phyloP scores from a whole-genome alignment of 2,329 filamentous ascomycete species.

The Neonectria faginata region DNA sequence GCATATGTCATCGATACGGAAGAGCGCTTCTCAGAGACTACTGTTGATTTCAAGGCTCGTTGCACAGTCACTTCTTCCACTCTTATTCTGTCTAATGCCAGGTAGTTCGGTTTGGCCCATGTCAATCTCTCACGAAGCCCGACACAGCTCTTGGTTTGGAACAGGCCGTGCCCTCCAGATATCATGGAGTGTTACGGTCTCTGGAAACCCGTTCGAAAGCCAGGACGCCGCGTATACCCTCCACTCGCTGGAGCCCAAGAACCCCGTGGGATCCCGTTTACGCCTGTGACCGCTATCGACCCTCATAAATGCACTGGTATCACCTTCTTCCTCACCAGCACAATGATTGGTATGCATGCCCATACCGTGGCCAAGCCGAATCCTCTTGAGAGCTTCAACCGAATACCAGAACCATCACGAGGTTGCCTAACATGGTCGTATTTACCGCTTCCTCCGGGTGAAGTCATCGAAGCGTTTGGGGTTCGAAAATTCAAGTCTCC shows the following conservation, averaged over 20 bases:
- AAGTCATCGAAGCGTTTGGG: constrained; percentile 6
- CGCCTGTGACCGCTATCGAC: background rate
- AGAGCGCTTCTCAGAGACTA: constrained; percentile 1
- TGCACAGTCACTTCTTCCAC: background rate
- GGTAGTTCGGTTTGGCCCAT: constrained; percentile 3
- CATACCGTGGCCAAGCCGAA: background rate
- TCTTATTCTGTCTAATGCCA: background rate
- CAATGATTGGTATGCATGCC: background rate
- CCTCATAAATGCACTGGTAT: constrained; percentile 1
- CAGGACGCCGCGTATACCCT: no score
- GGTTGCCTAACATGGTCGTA: background rate
- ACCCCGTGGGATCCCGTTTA: background rate
- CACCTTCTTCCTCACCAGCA: constrained; percentile 1
- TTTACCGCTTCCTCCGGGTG: constrained; percentile 9
- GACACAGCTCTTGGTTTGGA: background rate
- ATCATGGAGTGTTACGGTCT: background rate
- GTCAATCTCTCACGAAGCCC: background rate
- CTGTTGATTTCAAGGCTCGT: constrained; percentile 12
- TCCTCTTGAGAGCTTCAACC: background rate
- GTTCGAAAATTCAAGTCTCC: background rate
- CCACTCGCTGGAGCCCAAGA: background rate
- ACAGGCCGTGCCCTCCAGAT: constrained; percentile 2
- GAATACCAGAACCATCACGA: background rate
- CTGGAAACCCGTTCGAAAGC: no score
- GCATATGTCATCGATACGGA: constrained; percentile 1